These are phyloP conservation scores for Neoconidiobolus thromboides DNA, from an alignment of 371 early-diverging fungal species.

Conservation along the genomic window DNA sequence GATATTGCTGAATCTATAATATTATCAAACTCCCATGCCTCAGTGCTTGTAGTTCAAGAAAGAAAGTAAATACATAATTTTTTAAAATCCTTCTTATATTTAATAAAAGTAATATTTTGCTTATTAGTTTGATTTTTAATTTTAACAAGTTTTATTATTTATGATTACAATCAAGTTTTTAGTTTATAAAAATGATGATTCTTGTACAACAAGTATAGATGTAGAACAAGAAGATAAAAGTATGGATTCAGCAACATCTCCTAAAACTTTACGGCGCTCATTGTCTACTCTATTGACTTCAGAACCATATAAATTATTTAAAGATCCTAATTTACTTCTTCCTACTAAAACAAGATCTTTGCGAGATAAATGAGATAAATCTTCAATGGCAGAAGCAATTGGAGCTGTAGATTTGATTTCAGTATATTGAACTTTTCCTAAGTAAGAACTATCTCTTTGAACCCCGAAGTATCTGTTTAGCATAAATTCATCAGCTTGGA, in stretches of 20 bases:
- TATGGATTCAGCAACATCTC: constrained; percentile 10
- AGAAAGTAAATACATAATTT: background rate
- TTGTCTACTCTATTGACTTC: constrained; percentile 2
- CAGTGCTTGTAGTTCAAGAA: constrained; percentile 11
- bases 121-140: too few species aligned
- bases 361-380: constrained; percentile 8
- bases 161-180: too few species aligned
- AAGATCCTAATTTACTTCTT: constrained; percentile 7
- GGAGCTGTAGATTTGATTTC: constrained; percentile 14
- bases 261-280: constrained; percentile 10
- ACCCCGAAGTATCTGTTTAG: constrained; percentile 2
- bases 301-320: background rate
- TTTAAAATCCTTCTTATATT: too few species aligned
- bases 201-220: constrained; percentile 13
- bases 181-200: background rate
- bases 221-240: constrained; percentile 8
- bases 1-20: constrained; percentile 9
- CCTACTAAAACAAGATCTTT: constrained; percentile 20
- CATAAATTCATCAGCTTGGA: background rate
- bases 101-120: too few species aligned
- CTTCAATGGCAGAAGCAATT: constrained; percentile 16
- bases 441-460: background rate
- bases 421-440: constrained; percentile 2
- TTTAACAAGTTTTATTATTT: too few species aligned
- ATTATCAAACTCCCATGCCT: constrained; percentile 5